phyloP scores from a whole-genome alignment of 306 rosid genomes.

The Acacia crassicarpa region DNA sequence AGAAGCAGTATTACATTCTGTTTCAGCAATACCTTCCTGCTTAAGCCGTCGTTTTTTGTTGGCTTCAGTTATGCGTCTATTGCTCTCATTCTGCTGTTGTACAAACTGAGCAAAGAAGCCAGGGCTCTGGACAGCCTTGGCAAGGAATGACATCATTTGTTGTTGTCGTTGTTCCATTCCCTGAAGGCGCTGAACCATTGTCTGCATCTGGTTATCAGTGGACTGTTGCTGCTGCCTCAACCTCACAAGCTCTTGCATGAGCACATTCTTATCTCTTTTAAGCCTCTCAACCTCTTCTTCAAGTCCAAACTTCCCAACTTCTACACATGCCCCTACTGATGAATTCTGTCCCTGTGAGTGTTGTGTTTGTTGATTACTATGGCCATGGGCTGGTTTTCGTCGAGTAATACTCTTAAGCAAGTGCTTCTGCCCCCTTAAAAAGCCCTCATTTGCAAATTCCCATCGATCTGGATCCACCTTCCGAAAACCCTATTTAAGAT shows the following conservation, averaged over 20 bases:
- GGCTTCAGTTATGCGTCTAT: constrained; percentile 71
- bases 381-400: constrained; percentile 91
- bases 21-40: constrained; percentile 69
- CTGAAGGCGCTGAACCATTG: constrained; percentile 92
- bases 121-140: constrained; percentile 97
- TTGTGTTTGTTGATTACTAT: constrained; percentile 64
- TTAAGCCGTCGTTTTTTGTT: constrained; percentile 86
- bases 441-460: constrained; percentile 98
- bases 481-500: constrained; percentile 77
- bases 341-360: constrained; percentile 75
- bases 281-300: constrained; percentile 98
- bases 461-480: constrained; percentile 99
- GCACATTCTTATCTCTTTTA: constrained; percentile 95
- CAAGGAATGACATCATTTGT: constrained; percentile 98
- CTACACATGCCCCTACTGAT: constrained; percentile 88
- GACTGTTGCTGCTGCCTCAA: constrained; percentile 98
- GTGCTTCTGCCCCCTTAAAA: constrained; percentile 93
- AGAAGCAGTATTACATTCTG: constrained; percentile 48
- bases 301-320: constrained; percentile 96
- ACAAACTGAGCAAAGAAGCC: constrained; percentile 93
- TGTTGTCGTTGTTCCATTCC: constrained; percentile 99
- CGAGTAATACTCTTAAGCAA: constrained; percentile 80
- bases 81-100: constrained; percentile 90
- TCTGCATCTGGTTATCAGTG: constrained; percentile 88
- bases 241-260: constrained; percentile 97